Base-by-base conservation (phyloP, 2,329 filamentous ascomycete genomes). In the Colletotrichum camelliae region DNA sequence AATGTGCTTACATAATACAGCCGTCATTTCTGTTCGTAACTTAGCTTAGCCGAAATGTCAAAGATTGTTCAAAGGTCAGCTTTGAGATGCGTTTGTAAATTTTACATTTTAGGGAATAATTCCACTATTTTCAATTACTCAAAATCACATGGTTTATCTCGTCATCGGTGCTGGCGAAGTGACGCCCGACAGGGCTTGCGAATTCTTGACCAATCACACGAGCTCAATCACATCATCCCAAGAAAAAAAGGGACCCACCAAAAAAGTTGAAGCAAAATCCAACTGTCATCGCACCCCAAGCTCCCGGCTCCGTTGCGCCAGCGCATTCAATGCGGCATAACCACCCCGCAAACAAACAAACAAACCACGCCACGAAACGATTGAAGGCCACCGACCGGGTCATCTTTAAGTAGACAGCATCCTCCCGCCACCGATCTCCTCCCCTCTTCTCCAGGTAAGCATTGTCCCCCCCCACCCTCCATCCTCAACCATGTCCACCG, bases 251-350 rank as follows among this genome's bases (percentile, higher is more conserved):
- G 15, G 62, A 67, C 65, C 74, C 74, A 76, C 73, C 52, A 35
- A 65, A 74, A 74, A 76, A 74, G 74, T 74, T 37, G 65, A 39
- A 55, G 57, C 64, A n/a, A 43, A 37, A 31, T 66, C 67, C 35
- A 58, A 37, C 57, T 58, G 52, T 62, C 61, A 69, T 67, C 64
- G 21, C 72, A 27, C 33, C 39, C 62, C 15, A 75, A 75, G 43
- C 64, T 73, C 62, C 21, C 67, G 72, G 43, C 64, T 73, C 24
- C 29, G 31, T 67, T 31, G 33, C 43, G 57, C 73, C 62, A 58
- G 58, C 33, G 62, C 62, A 67, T 33, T 27, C 55, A 35, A 75
- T 57, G 67, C 71, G 37, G 33, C 5, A 62, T 35, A 31, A 37
- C n/a, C 58, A 35, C 60, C 21, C 43, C 43, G n/a, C 43, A 52